phyloP scores from a whole-genome alignment of 345 rosid genomes.

The Pugionium dolabratum region DNA sequence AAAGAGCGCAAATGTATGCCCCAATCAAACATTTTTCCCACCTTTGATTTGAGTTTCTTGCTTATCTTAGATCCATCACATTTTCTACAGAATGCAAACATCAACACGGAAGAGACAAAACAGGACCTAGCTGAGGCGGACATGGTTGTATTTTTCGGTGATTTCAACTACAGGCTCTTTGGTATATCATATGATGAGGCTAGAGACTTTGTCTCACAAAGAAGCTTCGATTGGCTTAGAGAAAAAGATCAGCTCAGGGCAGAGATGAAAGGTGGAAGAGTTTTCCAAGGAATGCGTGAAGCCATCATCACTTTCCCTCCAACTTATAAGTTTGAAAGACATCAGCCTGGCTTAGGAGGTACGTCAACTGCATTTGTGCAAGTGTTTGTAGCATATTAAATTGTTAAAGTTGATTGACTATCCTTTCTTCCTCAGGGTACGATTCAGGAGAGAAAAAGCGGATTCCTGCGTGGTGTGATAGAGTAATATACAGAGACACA shows the following conservation, averaged over 20 bases:
- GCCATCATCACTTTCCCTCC: constrained; percentile 94
- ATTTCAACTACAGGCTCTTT: constrained; percentile 92
- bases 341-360: constrained; percentile 94
- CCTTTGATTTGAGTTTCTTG: constrained; percentile 15
- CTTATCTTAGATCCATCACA: constrained; percentile 21
- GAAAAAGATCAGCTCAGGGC: constrained; percentile 94
- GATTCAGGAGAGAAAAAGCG: constrained; percentile 99
- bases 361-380: constrained; percentile 24
- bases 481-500: constrained; percentile 89
- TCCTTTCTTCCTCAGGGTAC: constrained; percentile 55
- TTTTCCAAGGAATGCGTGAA: constrained; percentile 99
- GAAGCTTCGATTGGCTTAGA: constrained; percentile 99
- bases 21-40: constrained; percentile 3
- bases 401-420: neutral
- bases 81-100: constrained; percentile 50
- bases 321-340: constrained; percentile 91
- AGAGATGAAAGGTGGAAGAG: constrained; percentile 96
- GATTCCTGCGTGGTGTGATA: constrained; percentile 99
- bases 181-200: constrained; percentile 99
- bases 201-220: constrained; percentile 94
- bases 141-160: constrained; percentile 96
- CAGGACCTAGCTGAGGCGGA: constrained; percentile 94
- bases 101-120: constrained; percentile 61
- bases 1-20: constrained; percentile 64
- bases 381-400: constrained; percentile 8